Conservation (phyloP, 495 filamentous ascomycete genomes). For the Amphirosellinia nigrospora region DNA sequence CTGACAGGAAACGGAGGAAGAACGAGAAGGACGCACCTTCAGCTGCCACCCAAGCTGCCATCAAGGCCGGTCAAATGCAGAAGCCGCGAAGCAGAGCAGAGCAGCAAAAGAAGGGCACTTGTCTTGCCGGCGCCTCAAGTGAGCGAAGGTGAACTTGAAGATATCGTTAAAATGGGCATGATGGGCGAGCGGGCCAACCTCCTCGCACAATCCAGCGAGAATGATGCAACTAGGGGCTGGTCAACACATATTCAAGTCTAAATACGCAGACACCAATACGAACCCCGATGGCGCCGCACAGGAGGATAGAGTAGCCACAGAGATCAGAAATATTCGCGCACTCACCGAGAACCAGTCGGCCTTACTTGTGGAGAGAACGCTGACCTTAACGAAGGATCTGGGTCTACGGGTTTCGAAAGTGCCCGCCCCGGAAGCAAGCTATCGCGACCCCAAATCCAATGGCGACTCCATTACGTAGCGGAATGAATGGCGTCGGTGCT, state of each 20-base stretch:
- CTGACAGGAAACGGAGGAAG: conserved; percentile 84
- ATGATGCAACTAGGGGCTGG: conserved; percentile 83
- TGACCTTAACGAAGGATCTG: conserved; percentile 77
- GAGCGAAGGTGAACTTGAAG: conserved; percentile 88
- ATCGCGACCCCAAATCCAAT: conserved; percentile 92
- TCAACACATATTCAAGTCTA: conserved; percentile 83
- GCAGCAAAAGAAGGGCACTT: conserved; percentile 83
- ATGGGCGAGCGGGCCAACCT: conserved; percentile 85
- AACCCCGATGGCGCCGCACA: conserved; percentile 90
- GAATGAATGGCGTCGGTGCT: conserved; percentile 69
- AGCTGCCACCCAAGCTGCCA: conserved; percentile 81
- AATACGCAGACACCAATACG: conserved; percentile 86
- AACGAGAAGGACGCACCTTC: conserved; percentile 79
- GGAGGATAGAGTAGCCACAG: conserved; percentile 94
- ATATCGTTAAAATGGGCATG: conserved; percentile 99
- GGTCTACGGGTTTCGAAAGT: conserved; percentile 88
- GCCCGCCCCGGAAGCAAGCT: conserved; percentile 78
- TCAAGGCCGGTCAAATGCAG: conserved; percentile 94
- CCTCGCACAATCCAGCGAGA: conserved; percentile 78
- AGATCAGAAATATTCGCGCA: conserved; percentile 92
- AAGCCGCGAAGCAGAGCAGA: conserved; percentile 93
- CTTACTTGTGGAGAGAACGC: conserved; percentile 91
- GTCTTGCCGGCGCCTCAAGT: conserved; percentile 89
- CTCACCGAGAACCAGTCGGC: conserved; percentile 96
- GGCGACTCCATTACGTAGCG: conserved; percentile 84